A percentile compares a stretch with the other conserved stretches of the same genome.
These are phyloP conservation scores for Viridothelium virens DNA, from an alignment of 495 filamentous ascomycete genomes.

Conservation along the genomic window DNA sequence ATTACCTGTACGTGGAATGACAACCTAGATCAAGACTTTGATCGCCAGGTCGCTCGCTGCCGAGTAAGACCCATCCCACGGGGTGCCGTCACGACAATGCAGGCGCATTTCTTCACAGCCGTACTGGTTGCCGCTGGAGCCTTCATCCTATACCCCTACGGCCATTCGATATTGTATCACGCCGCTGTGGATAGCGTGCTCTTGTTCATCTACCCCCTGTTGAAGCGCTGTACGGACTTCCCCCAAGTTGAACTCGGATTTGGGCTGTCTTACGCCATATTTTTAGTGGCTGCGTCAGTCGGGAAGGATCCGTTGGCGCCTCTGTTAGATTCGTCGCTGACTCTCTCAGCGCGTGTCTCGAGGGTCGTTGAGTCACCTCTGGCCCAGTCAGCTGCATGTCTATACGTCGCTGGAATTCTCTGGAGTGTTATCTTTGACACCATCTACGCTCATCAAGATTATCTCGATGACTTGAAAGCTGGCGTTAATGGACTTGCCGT, in stretches of 20 bases:
- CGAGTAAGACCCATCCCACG: slow-evolving; percentile 41
- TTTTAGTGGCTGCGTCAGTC: background rate
- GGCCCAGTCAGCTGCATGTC: background rate
- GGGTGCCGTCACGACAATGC: slow-evolving; percentile 36
- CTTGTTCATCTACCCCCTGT: slow-evolving; percentile 7
- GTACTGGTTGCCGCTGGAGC: slow-evolving; percentile 5
- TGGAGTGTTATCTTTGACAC: slow-evolving; percentile 8
- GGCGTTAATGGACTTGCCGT: slow-evolving; percentile 3
- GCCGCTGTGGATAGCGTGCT: background rate
- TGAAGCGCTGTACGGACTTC: background rate
- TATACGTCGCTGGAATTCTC: slow-evolving; percentile 6
- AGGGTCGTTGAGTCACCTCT: background rate
- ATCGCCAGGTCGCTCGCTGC: slow-evolving; percentile 37
- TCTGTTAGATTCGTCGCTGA: background rate
- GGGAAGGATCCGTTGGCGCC: slow-evolving; percentile 11
- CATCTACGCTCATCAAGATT: slow-evolving; percentile 4
- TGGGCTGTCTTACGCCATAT: background rate
- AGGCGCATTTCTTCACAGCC: slow-evolving; percentile 32
- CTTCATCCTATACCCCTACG: background rate
- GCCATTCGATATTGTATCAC: background rate
- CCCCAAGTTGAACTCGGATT: slow-evolving; percentile 10
- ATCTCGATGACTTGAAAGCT: slow-evolving; percentile 8
- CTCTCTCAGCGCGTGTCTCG: background rate
- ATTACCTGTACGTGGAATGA: slow-evolving; percentile 43
- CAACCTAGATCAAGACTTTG: slow-evolving; percentile 39